A percentile compares a stretch with the other conserved stretches of the same genome.
These are phyloP conservation scores for Exutisphaerella laricina DNA, from an alignment of 2,329 filamentous ascomycete species.

Conservation along the genomic window DNA sequence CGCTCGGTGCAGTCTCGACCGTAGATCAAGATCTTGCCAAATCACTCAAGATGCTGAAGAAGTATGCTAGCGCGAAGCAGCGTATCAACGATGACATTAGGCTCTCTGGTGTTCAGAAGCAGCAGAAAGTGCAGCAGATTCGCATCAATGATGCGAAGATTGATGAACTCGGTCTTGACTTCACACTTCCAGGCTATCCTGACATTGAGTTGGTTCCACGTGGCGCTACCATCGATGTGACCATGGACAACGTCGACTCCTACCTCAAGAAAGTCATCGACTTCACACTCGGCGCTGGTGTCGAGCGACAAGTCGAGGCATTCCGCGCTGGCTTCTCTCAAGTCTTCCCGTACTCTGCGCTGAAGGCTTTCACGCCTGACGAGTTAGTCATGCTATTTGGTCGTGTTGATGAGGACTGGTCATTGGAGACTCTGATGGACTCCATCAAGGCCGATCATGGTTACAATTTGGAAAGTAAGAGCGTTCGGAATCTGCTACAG, in stretches of 20 bases:
- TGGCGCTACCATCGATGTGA: slow-evolving; percentile 70
- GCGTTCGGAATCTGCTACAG: slow-evolving; percentile 85
- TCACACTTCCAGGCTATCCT: slow-evolving; percentile 88
- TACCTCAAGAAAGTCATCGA: slow-evolving; percentile 90
- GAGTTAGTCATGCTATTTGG: slow-evolving; percentile 95
- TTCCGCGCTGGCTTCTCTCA: slow-evolving; percentile 89
- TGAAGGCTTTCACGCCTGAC: slow-evolving; percentile 89
- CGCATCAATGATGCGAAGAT: slow-evolving; percentile 69
- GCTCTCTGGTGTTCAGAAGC: slow-evolving; percentile 65
- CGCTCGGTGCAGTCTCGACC: slow-evolving; percentile 79
- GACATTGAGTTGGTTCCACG: slow-evolving; percentile 73
- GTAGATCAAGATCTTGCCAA: slow-evolving; percentile 82
- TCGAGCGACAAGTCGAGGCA: slow-evolving; percentile 81
- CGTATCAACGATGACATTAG: slow-evolving; percentile 66
- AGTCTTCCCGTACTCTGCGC: slow-evolving; percentile 89
- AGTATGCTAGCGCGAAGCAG: slow-evolving; percentile 77
- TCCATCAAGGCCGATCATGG: slow-evolving; percentile 98
- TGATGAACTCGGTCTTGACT: slow-evolving; percentile 86
- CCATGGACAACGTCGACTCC: slow-evolving; percentile 81
- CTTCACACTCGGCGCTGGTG: slow-evolving; percentile 82
- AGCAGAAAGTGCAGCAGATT: slow-evolving; percentile 62
- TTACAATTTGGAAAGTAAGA: slow-evolving; percentile 97
- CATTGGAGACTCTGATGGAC: slow-evolving; percentile 93
- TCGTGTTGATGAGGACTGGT: slow-evolving; percentile 91
- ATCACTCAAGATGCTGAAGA: slow-evolving; percentile 80